A percentile compares a stretch with the other conserved stretches of the same genome.
These are phyloP conservation scores for Tetradesmus obliquus DNA, from an alignment of 139 green algal species.

Conservation along the genomic window DNA sequence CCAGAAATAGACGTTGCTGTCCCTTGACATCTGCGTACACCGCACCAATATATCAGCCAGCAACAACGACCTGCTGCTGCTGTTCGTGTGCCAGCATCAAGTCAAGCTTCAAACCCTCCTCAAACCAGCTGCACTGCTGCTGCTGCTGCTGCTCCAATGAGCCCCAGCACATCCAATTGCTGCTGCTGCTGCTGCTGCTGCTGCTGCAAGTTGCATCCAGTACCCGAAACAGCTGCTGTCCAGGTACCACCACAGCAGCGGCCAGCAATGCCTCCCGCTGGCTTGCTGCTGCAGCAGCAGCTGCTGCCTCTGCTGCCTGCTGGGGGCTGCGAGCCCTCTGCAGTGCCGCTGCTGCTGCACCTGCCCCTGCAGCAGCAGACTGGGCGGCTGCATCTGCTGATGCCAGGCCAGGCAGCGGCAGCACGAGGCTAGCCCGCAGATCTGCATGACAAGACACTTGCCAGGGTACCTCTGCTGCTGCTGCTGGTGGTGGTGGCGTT, in stretches of 20 bases:
- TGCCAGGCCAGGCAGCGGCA: not conserved
- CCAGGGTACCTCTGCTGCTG: not conserved
- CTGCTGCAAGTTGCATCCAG: not conserved
- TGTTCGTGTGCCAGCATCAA: not conserved
- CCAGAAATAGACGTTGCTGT: not conserved
- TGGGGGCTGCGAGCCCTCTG: too few species aligned
- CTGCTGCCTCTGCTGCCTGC: not conserved
- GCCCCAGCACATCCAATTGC: not conserved
- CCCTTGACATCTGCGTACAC: not conserved
- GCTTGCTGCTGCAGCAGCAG: slow-evolving; percentile 15
- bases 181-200: not conserved
- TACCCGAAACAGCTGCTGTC: not conserved
- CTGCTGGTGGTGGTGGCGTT: not conserved
- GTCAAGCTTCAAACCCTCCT: slow-evolving; percentile 8
- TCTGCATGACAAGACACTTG: not conserved
- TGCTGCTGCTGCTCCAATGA: slow-evolving; percentile 18
- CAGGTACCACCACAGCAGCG: not conserved
- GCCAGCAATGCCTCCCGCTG: not conserved
- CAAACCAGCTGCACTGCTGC: slow-evolving; percentile 14
- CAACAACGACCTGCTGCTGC: not conserved
- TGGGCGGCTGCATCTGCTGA: not conserved
- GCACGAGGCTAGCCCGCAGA: not conserved
- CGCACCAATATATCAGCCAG: not conserved
- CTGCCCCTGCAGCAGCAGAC: not conserved
- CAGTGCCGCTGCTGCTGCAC: not conserved